Conservation (phyloP, 2,329 filamentous ascomycete genomes). For the Fusarium bactridioides region DNA sequence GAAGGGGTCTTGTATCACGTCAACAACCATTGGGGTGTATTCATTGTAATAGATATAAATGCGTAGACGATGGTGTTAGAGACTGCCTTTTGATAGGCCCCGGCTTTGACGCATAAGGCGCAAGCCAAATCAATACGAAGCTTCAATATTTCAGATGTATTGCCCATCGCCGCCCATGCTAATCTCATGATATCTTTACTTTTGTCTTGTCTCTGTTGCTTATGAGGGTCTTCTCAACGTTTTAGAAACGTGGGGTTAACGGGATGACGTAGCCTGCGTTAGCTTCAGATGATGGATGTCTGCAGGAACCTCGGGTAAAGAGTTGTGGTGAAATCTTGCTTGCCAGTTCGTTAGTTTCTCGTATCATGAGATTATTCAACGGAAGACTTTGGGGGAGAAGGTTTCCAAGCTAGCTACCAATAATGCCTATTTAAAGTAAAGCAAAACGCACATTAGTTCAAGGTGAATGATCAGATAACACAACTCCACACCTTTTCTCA, state of each 20-base stretch:
- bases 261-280: slow-evolving; percentile 28
- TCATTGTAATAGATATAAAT: slow-evolving; percentile 41
- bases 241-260: neutral
- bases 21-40: slow-evolving; percentile 30
- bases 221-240: neutral
- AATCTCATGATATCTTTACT: slow-evolving; percentile 27
- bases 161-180: neutral
- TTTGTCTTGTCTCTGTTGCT: neutral
- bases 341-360: neutral
- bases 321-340: neutral
- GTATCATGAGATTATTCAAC: neutral
- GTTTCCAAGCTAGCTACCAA: neutral
- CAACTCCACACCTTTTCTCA: neutral
- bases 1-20: slow-evolving; percentile 9
- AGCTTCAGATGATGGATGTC: neutral
- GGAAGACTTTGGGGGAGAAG: neutral
- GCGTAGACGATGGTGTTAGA: slow-evolving; percentile 11
- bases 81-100: slow-evolving; percentile 30
- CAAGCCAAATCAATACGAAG: slow-evolving; percentile 8
- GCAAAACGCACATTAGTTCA: neutral
- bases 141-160: neutral
- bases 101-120: slow-evolving; percentile 9
- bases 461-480: neutral
- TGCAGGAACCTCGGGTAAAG: neutral
- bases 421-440: neutral